A percentile compares a stretch with the other conserved stretches of the same genome.
These are phyloP conservation scores for Rhodocollybia butyracea DNA, from an alignment of 768 basidiomycete species.

Conservation along the genomic window DNA sequence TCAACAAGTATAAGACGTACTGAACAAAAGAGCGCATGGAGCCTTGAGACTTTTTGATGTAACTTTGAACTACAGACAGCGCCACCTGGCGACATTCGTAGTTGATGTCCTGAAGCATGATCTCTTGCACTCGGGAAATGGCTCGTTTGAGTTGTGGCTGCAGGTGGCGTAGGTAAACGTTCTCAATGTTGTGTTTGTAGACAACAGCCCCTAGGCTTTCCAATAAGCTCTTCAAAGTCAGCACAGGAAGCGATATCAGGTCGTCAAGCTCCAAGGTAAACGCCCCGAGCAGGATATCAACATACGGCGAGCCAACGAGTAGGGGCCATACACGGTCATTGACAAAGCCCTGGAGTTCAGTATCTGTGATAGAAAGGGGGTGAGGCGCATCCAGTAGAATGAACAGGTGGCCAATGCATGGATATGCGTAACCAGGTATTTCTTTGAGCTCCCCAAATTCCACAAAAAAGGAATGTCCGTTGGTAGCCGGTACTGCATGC, in stretches of 20 bases:
- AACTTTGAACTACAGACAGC: slow-evolving; percentile 58
- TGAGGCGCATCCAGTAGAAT: slow-evolving; percentile 59
- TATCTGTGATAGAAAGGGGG: slow-evolving; percentile 24
- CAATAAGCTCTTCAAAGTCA: slow-evolving; percentile 57
- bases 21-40: slow-evolving; percentile 51
- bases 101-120: slow-evolving; percentile 51
- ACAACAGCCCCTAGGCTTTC: slow-evolving; percentile 64
- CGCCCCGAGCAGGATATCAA: slow-evolving; percentile 55
- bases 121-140: slow-evolving; percentile 46
- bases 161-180: slow-evolving; percentile 47
- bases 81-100: slow-evolving; percentile 68
- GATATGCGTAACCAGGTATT: slow-evolving; percentile 40
- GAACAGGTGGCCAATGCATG: slow-evolving; percentile 59
- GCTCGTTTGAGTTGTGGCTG: slow-evolving; percentile 51
- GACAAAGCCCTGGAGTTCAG: slow-evolving; percentile 28
- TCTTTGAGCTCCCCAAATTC: slow-evolving; percentile 45
- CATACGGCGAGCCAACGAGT: slow-evolving; percentile 61
- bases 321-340: slow-evolving; percentile 41
- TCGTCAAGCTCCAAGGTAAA: slow-evolving; percentile 42
- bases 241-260: slow-evolving; percentile 46
- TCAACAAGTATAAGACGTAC: slow-evolving; percentile 28
- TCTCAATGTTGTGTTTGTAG: slow-evolving; percentile 73
- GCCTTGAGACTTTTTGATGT: slow-evolving; percentile 56
- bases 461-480: slow-evolving; percentile 50
- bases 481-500: slow-evolving; percentile 39